phyloP scores from a whole-genome alignment of 371 early-diverging fungal genomes.

The Circinella minor region DNA sequence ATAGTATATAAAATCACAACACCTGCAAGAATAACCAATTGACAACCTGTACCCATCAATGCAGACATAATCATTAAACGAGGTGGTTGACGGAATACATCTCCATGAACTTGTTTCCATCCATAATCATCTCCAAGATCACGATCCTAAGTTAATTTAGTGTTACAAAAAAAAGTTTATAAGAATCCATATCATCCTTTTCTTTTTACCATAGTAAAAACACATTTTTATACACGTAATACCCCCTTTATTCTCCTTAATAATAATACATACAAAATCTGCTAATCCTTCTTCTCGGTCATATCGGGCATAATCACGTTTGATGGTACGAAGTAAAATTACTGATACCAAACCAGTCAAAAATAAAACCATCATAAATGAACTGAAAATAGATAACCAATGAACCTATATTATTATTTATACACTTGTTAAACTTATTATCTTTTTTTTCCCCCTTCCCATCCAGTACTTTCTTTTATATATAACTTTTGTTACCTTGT shows the following conservation, averaged over 20 bases:
- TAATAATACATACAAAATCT: constrained; percentile 63
- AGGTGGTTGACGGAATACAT: constrained; percentile 84
- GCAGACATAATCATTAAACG: constrained; percentile 63
- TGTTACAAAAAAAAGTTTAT: not conserved
- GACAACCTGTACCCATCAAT: constrained; percentile 17
- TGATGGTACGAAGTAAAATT: constrained; percentile 75
- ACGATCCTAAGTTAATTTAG: constrained; percentile 56
- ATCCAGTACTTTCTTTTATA: not conserved
- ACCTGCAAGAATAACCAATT: constrained; percentile 53
- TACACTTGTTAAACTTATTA: too few relatives aligned
- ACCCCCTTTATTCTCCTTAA: too few relatives aligned
- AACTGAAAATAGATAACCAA: constrained; percentile 87
- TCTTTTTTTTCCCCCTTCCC: not conserved
- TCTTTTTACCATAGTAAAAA: not conserved
- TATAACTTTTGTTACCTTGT: constrained; percentile 55
- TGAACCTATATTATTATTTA: constrained; percentile 61
- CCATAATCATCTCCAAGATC: constrained; percentile 90
- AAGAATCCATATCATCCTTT: not conserved
- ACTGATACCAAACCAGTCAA: constrained; percentile 77
- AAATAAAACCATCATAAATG: constrained; percentile 85
- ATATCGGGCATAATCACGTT: constrained; percentile 81
- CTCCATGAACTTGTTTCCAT: constrained; percentile 91
- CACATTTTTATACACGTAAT: not conserved
- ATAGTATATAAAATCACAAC: constrained; percentile 77
- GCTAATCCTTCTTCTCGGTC: constrained; percentile 76